Conservation (phyloP, 345 rosid genomes). For the Eucalyptus sideroxylon region DNA sequence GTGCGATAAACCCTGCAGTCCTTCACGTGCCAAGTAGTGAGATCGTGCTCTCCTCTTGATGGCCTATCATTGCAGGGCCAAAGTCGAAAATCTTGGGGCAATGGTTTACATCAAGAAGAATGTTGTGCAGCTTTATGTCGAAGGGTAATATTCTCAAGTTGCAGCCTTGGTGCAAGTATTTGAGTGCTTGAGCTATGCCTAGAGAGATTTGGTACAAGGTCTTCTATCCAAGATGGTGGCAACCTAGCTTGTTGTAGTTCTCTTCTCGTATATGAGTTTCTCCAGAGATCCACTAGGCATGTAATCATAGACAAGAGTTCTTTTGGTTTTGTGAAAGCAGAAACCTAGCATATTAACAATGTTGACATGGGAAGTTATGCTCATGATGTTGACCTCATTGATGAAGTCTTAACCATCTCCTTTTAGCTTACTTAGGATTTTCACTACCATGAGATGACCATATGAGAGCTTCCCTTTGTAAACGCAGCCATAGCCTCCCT, state of each 20-base stretch:
- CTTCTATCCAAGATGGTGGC: background rate
- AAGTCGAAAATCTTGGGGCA: too few relatives aligned
- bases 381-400: conserved; percentile 30
- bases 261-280: background rate
- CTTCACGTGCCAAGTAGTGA: background rate
- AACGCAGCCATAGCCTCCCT: conserved; percentile 15
- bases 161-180: background rate
- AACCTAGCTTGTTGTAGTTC: background rate
- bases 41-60: too few relatives aligned
- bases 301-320: background rate
- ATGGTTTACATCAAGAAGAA: background rate
- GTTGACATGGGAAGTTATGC: conserved; percentile 40
- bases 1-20: conserved; percentile 14
- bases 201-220: background rate
- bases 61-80: too few relatives aligned
- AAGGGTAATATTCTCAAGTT: background rate
- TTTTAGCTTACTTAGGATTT: conserved; percentile 11
- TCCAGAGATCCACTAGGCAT: too few relatives aligned
- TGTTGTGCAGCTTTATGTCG: background rate
- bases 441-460: conserved; percentile 14
- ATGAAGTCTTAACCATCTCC: conserved; percentile 30
- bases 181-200: background rate
- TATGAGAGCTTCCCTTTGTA: conserved; percentile 9
- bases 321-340: background rate
- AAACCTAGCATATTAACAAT: conserved; percentile 6